Conservation (phyloP, 2,329 filamentous ascomycete genomes). For the Penicillium hordei region DNA sequence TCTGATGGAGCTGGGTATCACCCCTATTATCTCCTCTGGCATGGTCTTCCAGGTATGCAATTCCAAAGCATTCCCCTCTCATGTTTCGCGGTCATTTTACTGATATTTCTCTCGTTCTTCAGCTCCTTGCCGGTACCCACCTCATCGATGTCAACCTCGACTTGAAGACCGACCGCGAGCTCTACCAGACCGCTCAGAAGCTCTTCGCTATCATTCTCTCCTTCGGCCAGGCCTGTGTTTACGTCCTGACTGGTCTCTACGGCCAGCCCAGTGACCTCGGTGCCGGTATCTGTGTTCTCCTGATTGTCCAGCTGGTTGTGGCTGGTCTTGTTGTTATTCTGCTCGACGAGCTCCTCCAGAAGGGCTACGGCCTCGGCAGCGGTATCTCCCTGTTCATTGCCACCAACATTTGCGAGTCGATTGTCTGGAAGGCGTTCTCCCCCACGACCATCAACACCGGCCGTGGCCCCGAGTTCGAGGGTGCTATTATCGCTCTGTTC, state of each 20-base stretch:
- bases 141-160: slow-evolving; percentile 99
- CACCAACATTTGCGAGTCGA: slow-evolving; percentile 99
- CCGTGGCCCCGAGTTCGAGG: slow-evolving; percentile 97
- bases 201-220: slow-evolving; percentile 96
- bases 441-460: slow-evolving; percentile 99
- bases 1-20: slow-evolving; percentile 94
- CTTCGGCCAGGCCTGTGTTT: slow-evolving; percentile 95
- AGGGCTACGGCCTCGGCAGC: slow-evolving; percentile 97
- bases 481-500: slow-evolving; percentile 95
- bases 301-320: slow-evolving; percentile 96
- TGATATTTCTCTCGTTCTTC: slow-evolving; percentile 16
- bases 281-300: slow-evolving; percentile 94
- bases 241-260: slow-evolving; percentile 97
- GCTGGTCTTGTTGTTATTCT: slow-evolving; percentile 99
- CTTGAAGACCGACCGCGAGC: slow-evolving; percentile 98
- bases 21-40: slow-evolving; percentile 97
- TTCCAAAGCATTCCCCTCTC: background rate
- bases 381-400: slow-evolving; percentile 99
- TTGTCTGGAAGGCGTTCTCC: slow-evolving; percentile 99
- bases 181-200: slow-evolving; percentile 99
- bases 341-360: slow-evolving; percentile 97
- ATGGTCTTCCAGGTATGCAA: slow-evolving; percentile 87
- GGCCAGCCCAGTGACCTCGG: slow-evolving; percentile 95
- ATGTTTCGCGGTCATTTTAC: slow-evolving; percentile 3
- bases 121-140: slow-evolving; percentile 96